Evolutionary conservation across 1,284 basidiomycete species (phyloP).

Genomic region (Austroboletus niveus): DNA sequence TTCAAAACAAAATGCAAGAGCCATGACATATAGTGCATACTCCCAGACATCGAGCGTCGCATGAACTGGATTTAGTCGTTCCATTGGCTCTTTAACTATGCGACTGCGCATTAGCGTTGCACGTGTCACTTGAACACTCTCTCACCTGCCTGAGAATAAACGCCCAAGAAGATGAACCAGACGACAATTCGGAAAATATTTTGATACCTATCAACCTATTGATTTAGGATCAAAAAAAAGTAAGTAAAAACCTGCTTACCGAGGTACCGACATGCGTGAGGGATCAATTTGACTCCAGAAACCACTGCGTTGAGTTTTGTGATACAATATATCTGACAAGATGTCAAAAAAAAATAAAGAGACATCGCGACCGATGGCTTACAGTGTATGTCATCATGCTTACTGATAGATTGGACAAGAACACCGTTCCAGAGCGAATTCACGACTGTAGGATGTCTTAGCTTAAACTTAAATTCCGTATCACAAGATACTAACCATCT

Average conservation of each 20-base stretch:
- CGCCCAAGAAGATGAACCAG: slow-evolving; percentile 83
- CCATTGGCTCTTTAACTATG: slow-evolving; percentile 69
- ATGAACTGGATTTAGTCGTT: slow-evolving; percentile 53
- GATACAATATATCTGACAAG: slow-evolving; percentile 57
- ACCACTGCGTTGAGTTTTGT: slow-evolving; percentile 46
- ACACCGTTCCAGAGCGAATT: slow-evolving; percentile 79
- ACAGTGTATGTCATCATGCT: slow-evolving; percentile 71
- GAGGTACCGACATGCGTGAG: slow-evolving; percentile 81
- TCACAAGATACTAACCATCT: slow-evolving; percentile 49
- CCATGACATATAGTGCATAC: slow-evolving; percentile 72
- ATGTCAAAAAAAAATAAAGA: slow-evolving; percentile 9
- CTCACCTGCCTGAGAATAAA: slow-evolving; percentile 82
- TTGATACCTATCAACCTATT: slow-evolving; percentile 54
- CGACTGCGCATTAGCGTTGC: slow-evolving; percentile 6
- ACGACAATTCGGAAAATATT: slow-evolving; percentile 73
- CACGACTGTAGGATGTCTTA: slow-evolving; percentile 47
- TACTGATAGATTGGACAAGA: slow-evolving; percentile 75
- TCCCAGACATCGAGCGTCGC: slow-evolving; percentile 73
- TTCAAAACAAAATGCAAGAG: slow-evolving; percentile 75
- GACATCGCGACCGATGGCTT: slow-evolving; percentile 17
- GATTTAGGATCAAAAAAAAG: background rate
- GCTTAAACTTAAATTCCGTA: background rate
- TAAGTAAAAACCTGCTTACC: slow-evolving; percentile 39
- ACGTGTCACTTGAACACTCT: background rate
- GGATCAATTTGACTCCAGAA: slow-evolving; percentile 78